These are phyloP conservation scores for Ceratobasidium theobromae DNA, from an alignment of 1,284 basidiomycete species.

Conservation along the genomic window DNA sequence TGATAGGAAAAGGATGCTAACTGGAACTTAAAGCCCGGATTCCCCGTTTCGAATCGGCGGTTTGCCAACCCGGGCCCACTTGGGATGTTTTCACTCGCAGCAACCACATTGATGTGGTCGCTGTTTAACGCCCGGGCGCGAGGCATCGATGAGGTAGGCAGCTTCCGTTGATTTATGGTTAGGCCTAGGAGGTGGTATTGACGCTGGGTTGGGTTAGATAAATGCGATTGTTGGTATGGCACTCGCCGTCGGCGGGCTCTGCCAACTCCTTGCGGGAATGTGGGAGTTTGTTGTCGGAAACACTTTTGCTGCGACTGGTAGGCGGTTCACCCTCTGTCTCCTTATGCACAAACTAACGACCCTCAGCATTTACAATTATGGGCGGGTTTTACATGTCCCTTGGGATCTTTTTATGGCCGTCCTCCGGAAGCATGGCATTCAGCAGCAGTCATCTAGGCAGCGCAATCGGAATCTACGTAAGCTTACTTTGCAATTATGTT, in stretches of 20 bases:
- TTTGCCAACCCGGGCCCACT: slow-evolving; percentile 30
- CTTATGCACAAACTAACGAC: neutral
- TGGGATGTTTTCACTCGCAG: slow-evolving; percentile 37
- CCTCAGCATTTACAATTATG: slow-evolving; percentile 40
- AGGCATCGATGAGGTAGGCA: slow-evolving; percentile 35
- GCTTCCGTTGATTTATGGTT: neutral
- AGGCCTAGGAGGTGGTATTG: slow-evolving; percentile 39
- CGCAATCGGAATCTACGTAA: slow-evolving; percentile 36
- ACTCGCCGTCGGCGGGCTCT: slow-evolving; percentile 43
- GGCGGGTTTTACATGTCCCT: slow-evolving; percentile 42
- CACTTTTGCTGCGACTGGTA: slow-evolving; percentile 50
- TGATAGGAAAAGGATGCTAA: neutral
- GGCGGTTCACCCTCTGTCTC: neutral
- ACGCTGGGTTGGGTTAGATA: slow-evolving; percentile 48
- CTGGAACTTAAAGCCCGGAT: neutral
- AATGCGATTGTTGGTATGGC: slow-evolving; percentile 45
- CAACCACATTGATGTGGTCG: slow-evolving; percentile 44
- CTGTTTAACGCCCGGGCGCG: slow-evolving; percentile 38
- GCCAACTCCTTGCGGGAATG: slow-evolving; percentile 45
- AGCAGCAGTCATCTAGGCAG: slow-evolving; percentile 30
- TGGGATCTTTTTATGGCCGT: slow-evolving; percentile 35
- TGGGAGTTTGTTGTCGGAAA: slow-evolving; percentile 44
- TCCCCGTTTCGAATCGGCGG: slow-evolving; percentile 11
- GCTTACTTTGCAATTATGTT: neutral
- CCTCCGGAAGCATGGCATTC: slow-evolving; percentile 30